Percentiles rank a stretch among this genome's conserved stretches.
Conservation (phyloP, 176 grass and related monocot genomes). For the Oryza australiensis region DNA sequence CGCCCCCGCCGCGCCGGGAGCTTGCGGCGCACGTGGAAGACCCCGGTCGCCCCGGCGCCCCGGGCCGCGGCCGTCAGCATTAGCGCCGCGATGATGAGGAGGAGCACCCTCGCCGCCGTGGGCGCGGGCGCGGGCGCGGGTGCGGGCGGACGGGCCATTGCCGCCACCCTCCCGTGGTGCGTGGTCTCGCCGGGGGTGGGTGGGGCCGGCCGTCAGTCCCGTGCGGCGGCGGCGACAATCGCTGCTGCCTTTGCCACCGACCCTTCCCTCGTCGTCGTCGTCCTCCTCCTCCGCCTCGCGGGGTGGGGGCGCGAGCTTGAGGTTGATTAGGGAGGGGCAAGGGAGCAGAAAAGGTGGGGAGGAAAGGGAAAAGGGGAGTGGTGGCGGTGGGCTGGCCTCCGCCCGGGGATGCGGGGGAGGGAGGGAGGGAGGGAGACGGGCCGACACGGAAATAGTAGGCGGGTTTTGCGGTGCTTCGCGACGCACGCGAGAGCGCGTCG, state of each 20-base stretch:
- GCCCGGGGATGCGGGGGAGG: no score
- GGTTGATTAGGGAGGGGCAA: slow-evolving; percentile 5
- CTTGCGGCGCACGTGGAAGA: slow-evolving; percentile 54
- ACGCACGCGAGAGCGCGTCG: no score
- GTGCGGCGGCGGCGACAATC: no score
- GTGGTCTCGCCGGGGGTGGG: no score
- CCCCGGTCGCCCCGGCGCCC: slow-evolving; percentile 8
- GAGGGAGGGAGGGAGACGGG: not conserved
- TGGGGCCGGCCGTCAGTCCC: no score
- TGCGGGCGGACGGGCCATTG: slow-evolving; percentile 17
- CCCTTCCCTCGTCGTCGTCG: not conserved
- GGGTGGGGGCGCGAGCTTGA: not conserved
- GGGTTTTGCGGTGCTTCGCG: not conserved
- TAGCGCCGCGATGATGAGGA: slow-evolving; percentile 6
- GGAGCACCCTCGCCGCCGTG: slow-evolving; percentile 15
- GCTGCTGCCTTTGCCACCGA: no score
- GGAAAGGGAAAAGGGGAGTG: not conserved
- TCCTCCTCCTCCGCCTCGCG: not conserved
- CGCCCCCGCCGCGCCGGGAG: not conserved
- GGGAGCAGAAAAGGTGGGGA: not conserved
- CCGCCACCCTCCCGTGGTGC: not conserved
- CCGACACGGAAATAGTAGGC: not conserved
- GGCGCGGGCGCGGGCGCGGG: no score
- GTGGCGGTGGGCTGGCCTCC: no score
- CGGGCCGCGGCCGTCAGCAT: not conserved